phyloP scores from a whole-genome alignment of 495 filamentous ascomycete species.

The Penicillium arizonense region DNA sequence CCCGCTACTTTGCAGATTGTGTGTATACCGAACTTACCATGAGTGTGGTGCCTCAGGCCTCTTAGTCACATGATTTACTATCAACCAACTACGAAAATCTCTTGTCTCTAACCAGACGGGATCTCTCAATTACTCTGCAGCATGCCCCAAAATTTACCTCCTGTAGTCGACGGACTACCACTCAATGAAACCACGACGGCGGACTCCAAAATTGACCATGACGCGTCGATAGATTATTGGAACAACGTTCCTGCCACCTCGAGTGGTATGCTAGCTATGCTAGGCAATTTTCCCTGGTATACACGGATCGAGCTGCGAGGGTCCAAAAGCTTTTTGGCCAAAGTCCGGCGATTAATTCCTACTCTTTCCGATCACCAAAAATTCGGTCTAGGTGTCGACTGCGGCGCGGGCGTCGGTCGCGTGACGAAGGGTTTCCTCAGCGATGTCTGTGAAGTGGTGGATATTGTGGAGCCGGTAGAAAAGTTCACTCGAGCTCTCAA shows the following conservation, averaged over 20 bases:
- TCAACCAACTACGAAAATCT: too few relatives aligned
- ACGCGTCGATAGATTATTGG: slow-evolving; percentile 58
- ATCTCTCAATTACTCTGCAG: not conserved
- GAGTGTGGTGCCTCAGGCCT: too few relatives aligned
- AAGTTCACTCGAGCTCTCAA: slow-evolving; percentile 39
- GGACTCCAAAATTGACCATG: slow-evolving; percentile 1
- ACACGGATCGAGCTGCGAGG: slow-evolving; percentile 70
- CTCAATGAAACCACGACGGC: not conserved
- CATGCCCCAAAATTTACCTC: not conserved
- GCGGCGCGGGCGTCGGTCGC: slow-evolving; percentile 58
- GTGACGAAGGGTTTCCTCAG: slow-evolving; percentile 53
- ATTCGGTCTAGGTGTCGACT: slow-evolving; percentile 46
- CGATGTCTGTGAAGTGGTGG: slow-evolving; percentile 46
- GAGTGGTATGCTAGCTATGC: slow-evolving; percentile 57
- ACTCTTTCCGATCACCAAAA: slow-evolving; percentile 8
- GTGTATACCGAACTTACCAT: too few relatives aligned
- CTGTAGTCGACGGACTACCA: not conserved
- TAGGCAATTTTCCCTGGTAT: slow-evolving; percentile 69
- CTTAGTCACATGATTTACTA: too few relatives aligned
- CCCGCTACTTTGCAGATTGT: too few relatives aligned
- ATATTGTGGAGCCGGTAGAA: slow-evolving; percentile 55
- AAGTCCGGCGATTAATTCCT: slow-evolving; percentile 52
- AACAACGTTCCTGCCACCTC: slow-evolving; percentile 57
- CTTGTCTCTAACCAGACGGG: not conserved
- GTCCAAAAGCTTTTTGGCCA: slow-evolving; percentile 68